These are phyloP conservation scores for Rhinocladiella similis DNA, from an alignment of 2,329 filamentous ascomycete species.

Conservation along the genomic window DNA sequence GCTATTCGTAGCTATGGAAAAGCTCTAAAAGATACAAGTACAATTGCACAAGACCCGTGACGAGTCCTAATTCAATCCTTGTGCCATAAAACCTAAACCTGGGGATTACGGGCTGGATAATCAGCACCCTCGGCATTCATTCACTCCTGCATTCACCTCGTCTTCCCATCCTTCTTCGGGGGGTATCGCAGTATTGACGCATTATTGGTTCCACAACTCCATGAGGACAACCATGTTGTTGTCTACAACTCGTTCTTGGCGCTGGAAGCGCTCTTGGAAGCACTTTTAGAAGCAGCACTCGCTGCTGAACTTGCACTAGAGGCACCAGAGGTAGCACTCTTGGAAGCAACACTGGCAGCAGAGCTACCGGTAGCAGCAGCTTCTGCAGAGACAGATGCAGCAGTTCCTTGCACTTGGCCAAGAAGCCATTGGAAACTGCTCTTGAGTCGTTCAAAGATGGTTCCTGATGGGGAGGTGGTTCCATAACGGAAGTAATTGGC, in stretches of 20 bases:
- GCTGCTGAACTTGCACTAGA: neutral
- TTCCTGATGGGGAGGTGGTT: slow-evolving; percentile 64
- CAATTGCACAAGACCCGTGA: slow-evolving; percentile 2
- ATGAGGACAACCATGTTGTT: too few species aligned
- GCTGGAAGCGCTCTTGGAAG: slow-evolving; percentile 8
- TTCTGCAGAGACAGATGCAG: slow-evolving; percentile 43
- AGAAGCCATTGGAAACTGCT: slow-evolving; percentile 48
- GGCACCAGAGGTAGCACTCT: neutral
- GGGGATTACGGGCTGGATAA: too few species aligned
- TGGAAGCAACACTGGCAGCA: slow-evolving; percentile 19
- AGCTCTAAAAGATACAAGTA: slow-evolving; percentile 20
- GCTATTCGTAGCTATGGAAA: slow-evolving; percentile 23
- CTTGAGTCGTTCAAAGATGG: slow-evolving; percentile 64
- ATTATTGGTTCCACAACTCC: too few species aligned
- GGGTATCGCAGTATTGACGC: too few species aligned
- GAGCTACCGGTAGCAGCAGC: slow-evolving; percentile 24
- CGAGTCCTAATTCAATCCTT: slow-evolving; percentile 1
- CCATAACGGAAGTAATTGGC: slow-evolving; percentile 77
- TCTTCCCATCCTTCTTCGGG: too few species aligned
- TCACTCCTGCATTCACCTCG: too few species aligned
- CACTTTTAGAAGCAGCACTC: slow-evolving; percentile 20
- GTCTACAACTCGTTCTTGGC: slow-evolving; percentile 24
- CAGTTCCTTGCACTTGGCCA: slow-evolving; percentile 38
- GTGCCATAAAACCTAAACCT: neutral
- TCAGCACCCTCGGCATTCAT: too few species aligned